Conservation (phyloP, 2,329 filamentous ascomycete genomes). For the Pestalotiopsis sp. region DNA sequence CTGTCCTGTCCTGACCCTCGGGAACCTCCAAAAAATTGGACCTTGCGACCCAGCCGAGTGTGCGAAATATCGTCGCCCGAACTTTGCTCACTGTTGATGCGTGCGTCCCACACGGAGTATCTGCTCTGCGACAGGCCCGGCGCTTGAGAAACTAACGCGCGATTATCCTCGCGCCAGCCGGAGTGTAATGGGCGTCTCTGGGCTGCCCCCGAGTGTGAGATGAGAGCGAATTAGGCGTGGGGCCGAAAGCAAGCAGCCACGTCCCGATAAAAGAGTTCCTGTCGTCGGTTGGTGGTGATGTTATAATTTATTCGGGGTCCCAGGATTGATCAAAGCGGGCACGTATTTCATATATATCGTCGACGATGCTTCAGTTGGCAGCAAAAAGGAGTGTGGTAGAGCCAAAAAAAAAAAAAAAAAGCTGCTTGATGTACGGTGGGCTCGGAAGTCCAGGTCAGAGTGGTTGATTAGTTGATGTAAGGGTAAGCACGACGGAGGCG, state of each 20-base stretch:
- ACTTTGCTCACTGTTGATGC: background rate
- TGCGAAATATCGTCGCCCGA: constrained; percentile 8
- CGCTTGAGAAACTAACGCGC: constrained; percentile 48
- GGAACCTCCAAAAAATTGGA: background rate
- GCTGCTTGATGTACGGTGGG: constrained; percentile 1
- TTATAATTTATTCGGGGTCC: background rate
- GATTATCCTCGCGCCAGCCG: constrained; percentile 45
- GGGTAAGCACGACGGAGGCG: background rate
- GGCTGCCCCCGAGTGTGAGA: constrained; percentile 13
- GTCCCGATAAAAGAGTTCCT: background rate
- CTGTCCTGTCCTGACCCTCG: background rate
- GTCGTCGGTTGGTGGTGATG: background rate
- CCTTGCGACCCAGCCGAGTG: background rate
- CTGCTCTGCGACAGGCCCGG: constrained; percentile 24
- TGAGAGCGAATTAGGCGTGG: constrained; percentile 8
- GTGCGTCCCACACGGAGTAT: constrained; percentile 7
- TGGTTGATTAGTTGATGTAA: constrained; percentile 9
- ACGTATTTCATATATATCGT: background rate
- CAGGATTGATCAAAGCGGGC: background rate
- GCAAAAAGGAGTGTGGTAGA: constrained; percentile 2
- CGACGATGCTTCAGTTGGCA: constrained; percentile 9
- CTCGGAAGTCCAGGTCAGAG: constrained; percentile 1
- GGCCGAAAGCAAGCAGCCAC: background rate
- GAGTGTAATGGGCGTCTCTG: constrained; percentile 24
- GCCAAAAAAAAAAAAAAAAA: background rate